phyloP scores from a whole-genome alignment of 805 yeast species.

The Barnettozyma sucrosica region DNA sequence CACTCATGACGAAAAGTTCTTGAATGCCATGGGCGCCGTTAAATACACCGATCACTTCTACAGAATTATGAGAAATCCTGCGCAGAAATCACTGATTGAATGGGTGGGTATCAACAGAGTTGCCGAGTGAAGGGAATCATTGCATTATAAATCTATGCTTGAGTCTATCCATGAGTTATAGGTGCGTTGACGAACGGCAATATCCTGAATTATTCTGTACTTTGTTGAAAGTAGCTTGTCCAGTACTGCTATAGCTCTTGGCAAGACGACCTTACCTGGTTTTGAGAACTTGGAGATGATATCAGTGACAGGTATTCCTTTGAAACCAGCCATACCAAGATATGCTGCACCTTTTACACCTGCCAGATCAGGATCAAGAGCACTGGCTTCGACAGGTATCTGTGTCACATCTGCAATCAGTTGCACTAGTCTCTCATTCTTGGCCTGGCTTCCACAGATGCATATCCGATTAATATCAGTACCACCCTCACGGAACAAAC shows the following conservation, averaged over 20 bases:
- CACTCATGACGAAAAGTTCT: constrained; percentile 92
- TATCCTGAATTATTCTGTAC: constrained; percentile 27
- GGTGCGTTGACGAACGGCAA: constrained; percentile 31
- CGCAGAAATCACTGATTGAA: constrained; percentile 74
- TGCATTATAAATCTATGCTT: neutral
- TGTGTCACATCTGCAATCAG: constrained; percentile 26
- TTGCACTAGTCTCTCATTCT: constrained; percentile 36
- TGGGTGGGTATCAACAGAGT: constrained; percentile 41
- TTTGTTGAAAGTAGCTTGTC: constrained; percentile 20
- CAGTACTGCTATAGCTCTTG: constrained; percentile 6
- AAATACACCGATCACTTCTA: constrained; percentile 84
- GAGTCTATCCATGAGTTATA: constrained; percentile 25
- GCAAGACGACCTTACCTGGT: neutral
- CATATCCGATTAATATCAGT: constrained; percentile 28
- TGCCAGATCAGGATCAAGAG: constrained; percentile 17
- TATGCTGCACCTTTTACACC: constrained; percentile 28
- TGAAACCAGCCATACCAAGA: constrained; percentile 17
- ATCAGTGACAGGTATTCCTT: constrained; percentile 8
- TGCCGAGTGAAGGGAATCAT: constrained; percentile 17
- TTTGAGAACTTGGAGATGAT: constrained; percentile 12
- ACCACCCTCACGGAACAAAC: constrained; percentile 23
- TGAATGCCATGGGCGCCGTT: constrained; percentile 78
- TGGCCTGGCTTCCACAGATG: constrained; percentile 52
- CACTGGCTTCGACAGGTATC: constrained; percentile 19
- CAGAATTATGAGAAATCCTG: constrained; percentile 70